These are phyloP conservation scores for Penicillium sp. DNA, from an alignment of 2,329 filamentous ascomycete genomes.

Conservation along the genomic window DNA sequence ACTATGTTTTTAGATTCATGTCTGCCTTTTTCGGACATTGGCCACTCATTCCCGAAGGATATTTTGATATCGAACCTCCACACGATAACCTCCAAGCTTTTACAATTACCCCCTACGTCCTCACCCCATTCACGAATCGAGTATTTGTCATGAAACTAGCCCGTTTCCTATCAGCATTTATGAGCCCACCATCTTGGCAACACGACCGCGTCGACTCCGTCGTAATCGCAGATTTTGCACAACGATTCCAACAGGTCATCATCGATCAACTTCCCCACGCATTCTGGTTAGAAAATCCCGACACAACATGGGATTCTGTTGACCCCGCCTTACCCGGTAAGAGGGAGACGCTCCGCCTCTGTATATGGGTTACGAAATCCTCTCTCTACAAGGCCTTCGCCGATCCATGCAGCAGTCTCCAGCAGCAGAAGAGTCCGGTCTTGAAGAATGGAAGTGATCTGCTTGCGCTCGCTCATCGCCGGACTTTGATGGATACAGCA, in stretches of 20 bases:
- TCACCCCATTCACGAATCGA: constrained; percentile 19
- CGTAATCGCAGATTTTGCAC: constrained; percentile 14
- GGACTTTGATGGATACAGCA: constrained; percentile 10
- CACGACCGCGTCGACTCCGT: constrained; percentile 10
- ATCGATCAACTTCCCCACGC: constrained; percentile 12
- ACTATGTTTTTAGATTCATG: constrained; percentile 8
- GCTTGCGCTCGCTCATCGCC: constrained; percentile 15
- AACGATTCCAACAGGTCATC: constrained; percentile 16
- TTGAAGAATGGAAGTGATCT: constrained; percentile 8
- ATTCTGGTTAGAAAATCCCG: constrained; percentile 12
- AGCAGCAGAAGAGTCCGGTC: neutral
- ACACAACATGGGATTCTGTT: constrained; percentile 10
- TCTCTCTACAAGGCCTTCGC: constrained; percentile 15
- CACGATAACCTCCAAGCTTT: constrained; percentile 11
- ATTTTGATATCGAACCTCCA: constrained; percentile 17
- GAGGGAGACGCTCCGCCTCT: constrained; percentile 11
- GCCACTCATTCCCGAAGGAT: constrained; percentile 20
- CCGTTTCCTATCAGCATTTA: constrained; percentile 16
- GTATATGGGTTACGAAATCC: constrained; percentile 10
- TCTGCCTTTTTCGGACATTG: constrained; percentile 16
- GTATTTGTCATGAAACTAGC: constrained; percentile 17
- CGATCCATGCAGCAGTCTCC: constrained; percentile 15
- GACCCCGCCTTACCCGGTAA: constrained; percentile 7
- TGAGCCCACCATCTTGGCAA: constrained; percentile 18
- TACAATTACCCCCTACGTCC: constrained; percentile 7